Base-by-base conservation (phyloP, 257 asterid species). In the Paulownia fortunei region DNA sequence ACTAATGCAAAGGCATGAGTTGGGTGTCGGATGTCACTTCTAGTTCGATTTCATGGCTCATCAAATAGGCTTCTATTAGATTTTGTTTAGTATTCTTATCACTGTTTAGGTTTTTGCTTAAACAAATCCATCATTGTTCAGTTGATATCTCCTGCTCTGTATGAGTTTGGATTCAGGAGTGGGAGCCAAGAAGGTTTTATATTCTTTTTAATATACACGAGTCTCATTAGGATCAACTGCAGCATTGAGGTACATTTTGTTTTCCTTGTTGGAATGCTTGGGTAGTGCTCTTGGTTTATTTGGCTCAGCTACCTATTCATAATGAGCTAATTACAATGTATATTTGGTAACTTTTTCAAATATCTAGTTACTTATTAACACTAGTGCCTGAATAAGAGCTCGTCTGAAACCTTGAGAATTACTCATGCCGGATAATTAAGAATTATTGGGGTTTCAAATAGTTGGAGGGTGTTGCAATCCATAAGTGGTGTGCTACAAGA, bases 181-280 rank as follows among this genome's bases (percentile, higher is more conserved):
- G 32, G 23, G 12, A 51, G 27, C 55, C n/a, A 19, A 8, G 6
- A n/a, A 26, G 18, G 24, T 39, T n/a, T 39, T 26, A 4, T n/a
- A 36, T 34, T 76, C 5, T 21, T 16, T 61, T 63, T 42, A 6
- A 4, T 3, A 37, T 63, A 63, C 15, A 30, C 61, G n/a, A 49
- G 32, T 70, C 63, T 27, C 21, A 11, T 12, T 7, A 42, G 15
- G 24, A 10, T 16, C 12, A 16, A 21, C 55, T 78, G 63, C 3
- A 6, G 15, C 60, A 62, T 23, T 11, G 37, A 73, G 76, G 55
- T 52, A 8, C 73, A 47, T n/a, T n/a, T n/a, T 41, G 42, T 34
- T 73, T 69, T 61, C 34, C 77, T 60, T 13, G 76, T 61, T 51
- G 71, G 46, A 42, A 54, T 61, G 3, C 71, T 30, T 44, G 58